Conservation (phyloP, 768 basidiomycete genomes). For the Amyloporia xantha region DNA sequence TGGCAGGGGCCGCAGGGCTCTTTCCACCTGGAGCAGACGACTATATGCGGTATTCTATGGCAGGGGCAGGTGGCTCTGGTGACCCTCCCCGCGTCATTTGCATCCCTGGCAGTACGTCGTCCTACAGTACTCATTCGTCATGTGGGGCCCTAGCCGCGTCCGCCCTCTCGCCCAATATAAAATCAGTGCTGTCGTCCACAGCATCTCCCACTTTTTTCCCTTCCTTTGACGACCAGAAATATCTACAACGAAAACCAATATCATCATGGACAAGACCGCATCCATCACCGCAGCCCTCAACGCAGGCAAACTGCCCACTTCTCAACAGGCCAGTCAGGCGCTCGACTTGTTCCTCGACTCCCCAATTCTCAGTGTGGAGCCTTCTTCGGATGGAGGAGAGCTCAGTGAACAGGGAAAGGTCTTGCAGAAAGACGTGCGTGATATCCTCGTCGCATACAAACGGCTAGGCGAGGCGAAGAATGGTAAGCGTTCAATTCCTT, state of each 20-base stretch:
- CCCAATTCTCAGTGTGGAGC: conserved; percentile 40
- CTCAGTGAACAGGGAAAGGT: conserved; percentile 51
- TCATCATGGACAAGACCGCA: conserved; percentile 53
- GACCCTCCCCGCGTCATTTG: background rate
- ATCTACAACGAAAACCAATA: background rate
- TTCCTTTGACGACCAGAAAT: background rate
- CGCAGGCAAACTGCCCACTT: conserved; percentile 64
- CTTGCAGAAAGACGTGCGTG: conserved; percentile 43
- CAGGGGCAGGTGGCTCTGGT: no score
- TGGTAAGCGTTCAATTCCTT: conserved; percentile 26
- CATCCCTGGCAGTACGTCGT: background rate
- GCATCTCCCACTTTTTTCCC: background rate
- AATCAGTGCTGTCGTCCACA: background rate
- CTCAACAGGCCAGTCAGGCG: conserved; percentile 45
- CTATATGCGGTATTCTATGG: no score
- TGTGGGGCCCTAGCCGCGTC: no score
- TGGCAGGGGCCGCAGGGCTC: no score
- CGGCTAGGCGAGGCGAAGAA: conserved; percentile 51
- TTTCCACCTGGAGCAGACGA: no score
- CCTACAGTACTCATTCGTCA: background rate
- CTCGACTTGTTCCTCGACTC: conserved; percentile 51
- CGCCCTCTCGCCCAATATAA: background rate
- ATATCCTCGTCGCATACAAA: conserved; percentile 54
- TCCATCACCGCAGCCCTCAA: conserved; percentile 61
- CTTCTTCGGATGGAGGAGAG: conserved; percentile 28